Percentiles rank a stretch among this genome's conserved stretches.
Evolutionary conservation across 495 filamentous ascomycete genomes (phyloP).

Genomic region (Aspergillus indologenus): DNA sequence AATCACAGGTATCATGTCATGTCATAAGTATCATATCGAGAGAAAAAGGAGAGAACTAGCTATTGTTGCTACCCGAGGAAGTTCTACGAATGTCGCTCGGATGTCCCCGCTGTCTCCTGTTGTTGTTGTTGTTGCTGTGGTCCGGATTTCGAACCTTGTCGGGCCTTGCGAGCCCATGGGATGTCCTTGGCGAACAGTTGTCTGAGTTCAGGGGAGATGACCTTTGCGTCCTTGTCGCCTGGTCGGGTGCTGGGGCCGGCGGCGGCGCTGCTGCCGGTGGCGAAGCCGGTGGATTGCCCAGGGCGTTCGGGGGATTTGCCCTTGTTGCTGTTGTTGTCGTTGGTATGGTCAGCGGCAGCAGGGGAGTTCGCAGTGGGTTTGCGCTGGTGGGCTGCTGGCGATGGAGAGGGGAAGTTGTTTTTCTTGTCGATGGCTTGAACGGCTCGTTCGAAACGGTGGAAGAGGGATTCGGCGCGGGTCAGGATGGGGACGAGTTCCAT

Average conservation of each 20-base stretch:
- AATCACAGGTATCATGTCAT: background rate
- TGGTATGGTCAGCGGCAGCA: background rate
- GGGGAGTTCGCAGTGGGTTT: constrained; percentile 26
- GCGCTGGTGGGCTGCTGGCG: constrained; percentile 52
- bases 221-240: constrained; percentile 34
- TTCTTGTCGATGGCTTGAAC: constrained; percentile 88
- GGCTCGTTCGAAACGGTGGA: constrained; percentile 78
- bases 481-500: constrained; percentile 86
- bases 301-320: constrained; percentile 34
- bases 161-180: constrained; percentile 26
- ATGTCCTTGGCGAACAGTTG: constrained; percentile 70
- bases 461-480: constrained; percentile 82
- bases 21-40: too few species aligned
- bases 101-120: background rate
- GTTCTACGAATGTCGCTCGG: background rate
- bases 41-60: background rate
- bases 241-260: constrained; percentile 18
- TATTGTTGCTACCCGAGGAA: background rate
- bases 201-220: constrained; percentile 81
- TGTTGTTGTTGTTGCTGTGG: background rate
- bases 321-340: constrained; percentile 19
- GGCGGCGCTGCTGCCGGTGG: constrained; percentile 22
- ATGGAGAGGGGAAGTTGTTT: constrained; percentile 70
- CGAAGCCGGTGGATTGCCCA: constrained; percentile 21
- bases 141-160: background rate